These are phyloP conservation scores for Colletotrichum abscissum DNA, from an alignment of 2,329 filamentous ascomycete genomes.

Conservation along the genomic window DNA sequence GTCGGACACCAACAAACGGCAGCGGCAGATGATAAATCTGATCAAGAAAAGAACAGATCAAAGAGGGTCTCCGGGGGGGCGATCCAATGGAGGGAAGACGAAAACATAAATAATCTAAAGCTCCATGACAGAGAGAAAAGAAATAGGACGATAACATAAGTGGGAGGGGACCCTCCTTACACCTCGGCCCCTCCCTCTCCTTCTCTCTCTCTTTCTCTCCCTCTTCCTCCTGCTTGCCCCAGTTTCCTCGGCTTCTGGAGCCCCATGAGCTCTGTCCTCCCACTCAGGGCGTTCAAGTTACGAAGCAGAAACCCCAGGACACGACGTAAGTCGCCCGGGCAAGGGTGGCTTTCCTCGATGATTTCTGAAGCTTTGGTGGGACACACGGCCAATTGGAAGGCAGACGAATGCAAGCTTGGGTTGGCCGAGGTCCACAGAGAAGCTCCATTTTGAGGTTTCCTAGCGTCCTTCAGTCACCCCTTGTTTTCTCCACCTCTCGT, in stretches of 20 bases:
- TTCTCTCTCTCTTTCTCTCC: conserved; percentile 20
- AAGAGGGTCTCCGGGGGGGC: neutral
- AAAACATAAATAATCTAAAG: conserved; percentile 23
- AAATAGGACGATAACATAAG: conserved; percentile 6
- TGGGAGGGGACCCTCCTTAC: conserved; percentile 15
- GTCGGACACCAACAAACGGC: neutral
- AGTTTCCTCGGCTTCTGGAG: conserved; percentile 18
- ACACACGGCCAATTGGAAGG: conserved; percentile 15
- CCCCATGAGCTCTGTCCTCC: conserved; percentile 4
- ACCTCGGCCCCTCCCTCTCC: conserved; percentile 31
- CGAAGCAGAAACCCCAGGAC: conserved; percentile 30
- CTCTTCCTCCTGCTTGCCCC: conserved; percentile 13
- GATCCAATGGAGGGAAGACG: conserved; percentile 12
- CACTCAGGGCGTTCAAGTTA: conserved; percentile 30
- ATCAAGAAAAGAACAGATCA: conserved; percentile 13
- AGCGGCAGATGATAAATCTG: conserved; percentile 21
- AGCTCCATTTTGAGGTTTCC: conserved; percentile 28
- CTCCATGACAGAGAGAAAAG: conserved; percentile 8
- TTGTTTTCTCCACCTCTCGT: conserved; percentile 22
- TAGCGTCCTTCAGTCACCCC: conserved; percentile 6
- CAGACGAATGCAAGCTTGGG: conserved; percentile 31
- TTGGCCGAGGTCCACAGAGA: conserved; percentile 24
- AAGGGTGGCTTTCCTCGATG: conserved; percentile 5
- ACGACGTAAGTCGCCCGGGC: conserved; percentile 26
- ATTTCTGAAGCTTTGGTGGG: conserved; percentile 28